These are phyloP conservation scores for Penicillium hesseltinei DNA, from an alignment of 2,329 filamentous ascomycete species.

Conservation along the genomic window DNA sequence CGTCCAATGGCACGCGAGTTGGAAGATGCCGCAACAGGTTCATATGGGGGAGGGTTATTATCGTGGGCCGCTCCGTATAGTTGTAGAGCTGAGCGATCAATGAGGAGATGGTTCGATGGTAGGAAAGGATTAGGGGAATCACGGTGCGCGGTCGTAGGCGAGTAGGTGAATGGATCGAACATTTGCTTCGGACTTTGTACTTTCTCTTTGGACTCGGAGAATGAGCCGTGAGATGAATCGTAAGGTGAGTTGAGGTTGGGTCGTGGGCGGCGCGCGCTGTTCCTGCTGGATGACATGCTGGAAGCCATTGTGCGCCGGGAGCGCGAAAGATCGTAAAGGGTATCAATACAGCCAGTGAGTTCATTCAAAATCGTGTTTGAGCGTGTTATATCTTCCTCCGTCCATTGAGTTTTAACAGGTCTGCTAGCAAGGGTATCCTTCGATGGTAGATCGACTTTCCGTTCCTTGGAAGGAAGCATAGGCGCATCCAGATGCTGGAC, in stretches of 20 bases:
- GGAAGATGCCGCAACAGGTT: conserved; percentile 42
- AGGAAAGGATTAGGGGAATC: conserved; percentile 25
- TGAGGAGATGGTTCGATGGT: conserved; percentile 35
- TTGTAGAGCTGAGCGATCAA: conserved; percentile 41
- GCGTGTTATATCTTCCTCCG: conserved; percentile 52
- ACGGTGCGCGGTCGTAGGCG: conserved; percentile 24
- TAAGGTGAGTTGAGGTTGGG: conserved; percentile 26
- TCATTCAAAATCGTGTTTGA: conserved; percentile 60
- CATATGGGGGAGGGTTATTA: conserved; percentile 44
- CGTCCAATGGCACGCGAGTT: conserved; percentile 44
- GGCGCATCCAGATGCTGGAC: conserved; percentile 51
- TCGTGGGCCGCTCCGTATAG: conserved; percentile 41
- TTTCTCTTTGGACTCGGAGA: conserved; percentile 37
- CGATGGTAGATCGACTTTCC: conserved; percentile 30
- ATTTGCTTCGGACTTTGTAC: conserved; percentile 23
- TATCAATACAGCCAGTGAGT: conserved; percentile 62
- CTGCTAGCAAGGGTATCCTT: conserved; percentile 33
- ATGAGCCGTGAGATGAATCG: conserved; percentile 36
- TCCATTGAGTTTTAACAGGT: conserved; percentile 45
- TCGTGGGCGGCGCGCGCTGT: conserved; percentile 27
- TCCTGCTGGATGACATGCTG: conserved; percentile 36
- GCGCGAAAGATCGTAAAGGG: conserved; percentile 62
- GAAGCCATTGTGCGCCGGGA: conserved; percentile 51
- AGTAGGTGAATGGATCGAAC: conserved; percentile 26
- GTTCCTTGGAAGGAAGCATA: conserved; percentile 38